Percentiles rank a stretch among this genome's conserved stretches.
Evolutionary conservation across 345 rosid species (phyloP).

Genomic region (Citrus unshiu): DNA sequence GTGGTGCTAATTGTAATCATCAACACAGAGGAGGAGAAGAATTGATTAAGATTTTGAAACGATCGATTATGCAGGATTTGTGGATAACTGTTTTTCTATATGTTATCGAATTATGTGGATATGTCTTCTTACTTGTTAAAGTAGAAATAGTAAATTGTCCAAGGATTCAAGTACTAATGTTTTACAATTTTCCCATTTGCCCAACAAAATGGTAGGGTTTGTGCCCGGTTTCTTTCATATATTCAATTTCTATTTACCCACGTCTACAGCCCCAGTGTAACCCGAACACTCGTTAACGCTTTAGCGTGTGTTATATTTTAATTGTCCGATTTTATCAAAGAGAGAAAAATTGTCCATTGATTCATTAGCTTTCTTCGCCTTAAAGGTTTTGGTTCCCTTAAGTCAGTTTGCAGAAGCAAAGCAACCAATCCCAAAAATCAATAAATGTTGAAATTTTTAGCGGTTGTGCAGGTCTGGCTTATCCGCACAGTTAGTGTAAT

Average conservation of each 20-base stretch:
- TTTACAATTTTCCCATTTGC: constrained; percentile 4
- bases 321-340: too few species aligned
- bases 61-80: constrained; percentile 29
- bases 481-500: too few species aligned
- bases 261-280: background rate
- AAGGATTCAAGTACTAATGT: constrained; percentile 11
- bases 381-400: background rate
- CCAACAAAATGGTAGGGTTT: constrained; percentile 13
- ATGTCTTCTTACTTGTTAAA: constrained; percentile 17
- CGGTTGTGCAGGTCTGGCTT: background rate
- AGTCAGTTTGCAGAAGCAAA: background rate
- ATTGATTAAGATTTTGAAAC: constrained; percentile 3
- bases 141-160: constrained; percentile 14
- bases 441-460: background rate
- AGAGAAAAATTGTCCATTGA: too few species aligned
- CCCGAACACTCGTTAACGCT: background rate
- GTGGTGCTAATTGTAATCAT: constrained; percentile 3
- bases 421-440: background rate
- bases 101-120: constrained; percentile 29
- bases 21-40: constrained; percentile 4
- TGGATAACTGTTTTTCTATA: constrained; percentile 22
- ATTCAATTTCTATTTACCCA: constrained; percentile 5
- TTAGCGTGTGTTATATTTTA: background rate
- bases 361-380: background rate
- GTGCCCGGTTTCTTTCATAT: constrained; percentile 6